Evolutionary conservation across 2,329 filamentous ascomycete genomes (phyloP).

Genomic region (Bisporella sp.): DNA sequence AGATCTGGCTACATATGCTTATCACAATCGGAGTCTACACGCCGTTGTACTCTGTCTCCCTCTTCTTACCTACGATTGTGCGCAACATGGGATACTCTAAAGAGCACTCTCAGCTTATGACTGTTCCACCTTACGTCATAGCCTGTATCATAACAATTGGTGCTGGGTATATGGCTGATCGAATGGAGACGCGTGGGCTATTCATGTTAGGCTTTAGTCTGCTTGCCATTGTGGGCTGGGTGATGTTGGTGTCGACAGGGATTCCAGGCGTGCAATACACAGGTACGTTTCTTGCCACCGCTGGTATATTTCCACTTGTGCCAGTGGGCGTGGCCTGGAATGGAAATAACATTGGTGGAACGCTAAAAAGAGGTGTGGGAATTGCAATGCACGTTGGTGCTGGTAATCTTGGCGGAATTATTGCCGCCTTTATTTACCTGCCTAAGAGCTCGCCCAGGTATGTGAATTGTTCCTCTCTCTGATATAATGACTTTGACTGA

Average conservation of each 20-base stretch:
- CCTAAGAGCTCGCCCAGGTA: constrained; percentile 28
- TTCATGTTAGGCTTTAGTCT: constrained; percentile 53
- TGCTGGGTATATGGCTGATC: constrained; percentile 69
- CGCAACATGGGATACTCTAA: constrained; percentile 47
- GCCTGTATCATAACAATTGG: constrained; percentile 41
- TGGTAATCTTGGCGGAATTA: constrained; percentile 77
- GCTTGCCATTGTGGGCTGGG: constrained; percentile 67
- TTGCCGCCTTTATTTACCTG: constrained; percentile 42
- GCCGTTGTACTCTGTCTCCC: constrained; percentile 36
- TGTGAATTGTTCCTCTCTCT: too few relatives aligned
- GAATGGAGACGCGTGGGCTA: constrained; percentile 64
- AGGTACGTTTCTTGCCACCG: constrained; percentile 74
- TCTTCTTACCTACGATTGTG: constrained; percentile 37
- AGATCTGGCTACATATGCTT: constrained; percentile 32
- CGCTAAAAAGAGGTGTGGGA: constrained; percentile 85
- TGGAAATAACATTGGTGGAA: constrained; percentile 79
- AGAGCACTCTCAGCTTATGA: constrained; percentile 41
- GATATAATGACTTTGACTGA: too few relatives aligned
- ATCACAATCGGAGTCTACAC: constrained; percentile 56
- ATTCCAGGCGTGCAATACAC: constrained; percentile 66
- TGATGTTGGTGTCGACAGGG: constrained; percentile 62
- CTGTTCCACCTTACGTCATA: constrained; percentile 42
- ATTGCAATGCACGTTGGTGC: constrained; percentile 83
- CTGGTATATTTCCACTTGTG: constrained; percentile 75
- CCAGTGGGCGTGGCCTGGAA: constrained; percentile 81